Evolutionary conservation across 2,329 filamentous ascomycete species (phyloP), one percentile per base, ranked within the genome.

Genomic region (Coleophoma crateriformis): DNA sequence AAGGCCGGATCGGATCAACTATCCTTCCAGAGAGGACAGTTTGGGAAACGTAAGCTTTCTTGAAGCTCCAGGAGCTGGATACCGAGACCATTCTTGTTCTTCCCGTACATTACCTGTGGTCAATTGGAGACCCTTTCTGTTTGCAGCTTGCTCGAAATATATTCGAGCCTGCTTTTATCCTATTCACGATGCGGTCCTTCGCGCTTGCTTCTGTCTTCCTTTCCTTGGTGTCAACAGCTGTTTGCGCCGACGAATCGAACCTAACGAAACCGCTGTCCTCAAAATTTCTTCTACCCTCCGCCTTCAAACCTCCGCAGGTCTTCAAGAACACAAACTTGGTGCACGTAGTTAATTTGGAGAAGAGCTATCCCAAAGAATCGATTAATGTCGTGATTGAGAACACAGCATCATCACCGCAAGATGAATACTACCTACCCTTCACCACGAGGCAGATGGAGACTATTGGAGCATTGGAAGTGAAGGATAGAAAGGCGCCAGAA

Each of bases 351-450:
- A 96, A 95, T 58, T 72, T 96, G 51, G 92, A 97, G 71, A 97
- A 96, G 77, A 88, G 84, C 59, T 97, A 94, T 64, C 84, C 85
- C 49, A 85, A 90, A 65, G 92, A 97, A 71, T 87, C 85, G 13
- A 82, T 96, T 76, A 96, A 97, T 71, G 85, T 96, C n/a, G 77
- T 95, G 46, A 82, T 99, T 55, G 87, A 96, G 74, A 99, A 99
- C 68, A 76, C 88, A 58, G 88, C 86, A 63, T 77, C 79, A 54
- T 74, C 85, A 58, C 79, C 90, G 15, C 91, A 97, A 66, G 81
- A 83, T 67, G 87, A 95, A 69, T 99, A 99, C 78, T 97, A 86
- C 69, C 64, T 99, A 47, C 88, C 91, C 3, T 95, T 99, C 66
- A 85, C 88, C 50, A 75, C 84, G 51, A 79, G 85, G 55, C 76